These are phyloP conservation scores for Scutellaria baicalensis DNA, from an alignment of 257 asterid species.

Conservation along the genomic window DNA sequence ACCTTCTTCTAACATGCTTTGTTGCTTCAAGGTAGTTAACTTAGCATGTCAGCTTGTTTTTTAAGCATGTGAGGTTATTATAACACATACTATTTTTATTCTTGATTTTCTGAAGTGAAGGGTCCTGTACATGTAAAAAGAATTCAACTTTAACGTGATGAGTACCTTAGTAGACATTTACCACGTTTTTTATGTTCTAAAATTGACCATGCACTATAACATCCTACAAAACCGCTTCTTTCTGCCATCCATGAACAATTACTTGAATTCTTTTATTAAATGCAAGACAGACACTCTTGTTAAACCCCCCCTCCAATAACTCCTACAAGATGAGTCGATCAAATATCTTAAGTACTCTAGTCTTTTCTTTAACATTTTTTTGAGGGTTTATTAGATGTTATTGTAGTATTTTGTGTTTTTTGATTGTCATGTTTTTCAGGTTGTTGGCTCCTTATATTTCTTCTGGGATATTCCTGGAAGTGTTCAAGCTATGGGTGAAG, in stretches of 20 bases:
- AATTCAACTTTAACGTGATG: not conserved
- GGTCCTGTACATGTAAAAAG: not conserved
- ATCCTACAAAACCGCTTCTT: not conserved
- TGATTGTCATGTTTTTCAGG: conserved; percentile 28
- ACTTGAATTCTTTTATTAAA: not conserved
- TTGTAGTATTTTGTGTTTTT: not conserved
- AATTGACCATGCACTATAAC: not conserved
- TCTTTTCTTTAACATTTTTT: not conserved
- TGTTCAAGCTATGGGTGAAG: conserved; percentile 73
- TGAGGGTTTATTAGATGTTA: not conserved
- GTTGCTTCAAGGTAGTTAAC: not conserved
- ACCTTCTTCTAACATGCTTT: not conserved
- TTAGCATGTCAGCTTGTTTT: not conserved
- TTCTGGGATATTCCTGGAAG: conserved; percentile 56
- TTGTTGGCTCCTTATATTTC: conserved; percentile 82
- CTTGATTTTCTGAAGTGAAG: not conserved
- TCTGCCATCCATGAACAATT: not conserved
- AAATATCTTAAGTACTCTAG: not conserved
- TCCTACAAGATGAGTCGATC: not conserved
- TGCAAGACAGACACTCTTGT: not conserved
- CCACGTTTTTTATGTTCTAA: too few species aligned
- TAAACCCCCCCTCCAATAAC: not conserved
- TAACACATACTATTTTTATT: not conserved
- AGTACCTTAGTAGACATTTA: not conserved
- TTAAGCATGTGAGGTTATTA: not conserved